A percentile compares a stretch with the other conserved stretches of the same genome.
Evolutionary conservation across 1,284 basidiomycete genomes (phyloP).

Genomic region (Cutaneotrichosporon curvatum): DNA sequence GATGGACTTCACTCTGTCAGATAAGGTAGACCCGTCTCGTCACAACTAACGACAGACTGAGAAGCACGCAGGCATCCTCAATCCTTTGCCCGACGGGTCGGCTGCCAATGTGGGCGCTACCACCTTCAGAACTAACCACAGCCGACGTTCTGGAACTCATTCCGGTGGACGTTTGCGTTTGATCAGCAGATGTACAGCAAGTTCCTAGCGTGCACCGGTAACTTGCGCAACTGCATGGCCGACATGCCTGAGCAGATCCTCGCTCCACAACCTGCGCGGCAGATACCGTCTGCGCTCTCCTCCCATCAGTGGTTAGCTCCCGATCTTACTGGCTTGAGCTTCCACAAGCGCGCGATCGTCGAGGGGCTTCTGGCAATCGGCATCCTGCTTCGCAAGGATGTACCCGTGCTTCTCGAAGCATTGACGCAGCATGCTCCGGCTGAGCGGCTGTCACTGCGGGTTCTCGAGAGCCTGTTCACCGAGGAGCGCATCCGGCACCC

Average conservation of each 20-base stretch:
- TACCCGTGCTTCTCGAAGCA: constrained; percentile 15
- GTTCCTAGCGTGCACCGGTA: constrained; percentile 19
- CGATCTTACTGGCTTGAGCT: constrained; percentile 21
- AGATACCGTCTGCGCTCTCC: too few relatives aligned
- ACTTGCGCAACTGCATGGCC: not conserved
- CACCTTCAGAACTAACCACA: constrained; percentile 8
- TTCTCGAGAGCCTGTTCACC: constrained; percentile 38
- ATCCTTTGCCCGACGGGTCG: constrained; percentile 31
- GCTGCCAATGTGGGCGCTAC: constrained; percentile 25
- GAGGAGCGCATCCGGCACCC: constrained; percentile 37
- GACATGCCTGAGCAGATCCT: too few relatives aligned
- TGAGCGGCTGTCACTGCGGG: constrained; percentile 25
- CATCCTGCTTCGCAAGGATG: constrained; percentile 32
- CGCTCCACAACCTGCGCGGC: not conserved
- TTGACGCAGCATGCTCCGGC: constrained; percentile 20
- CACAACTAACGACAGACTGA: constrained; percentile 23
- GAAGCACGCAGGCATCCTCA: constrained; percentile 26
- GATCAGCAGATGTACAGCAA: constrained; percentile 3
- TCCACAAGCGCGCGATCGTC: constrained; percentile 34
- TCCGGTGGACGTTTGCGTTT: constrained; percentile 32
- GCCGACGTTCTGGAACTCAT: constrained; percentile 40
- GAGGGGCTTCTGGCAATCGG: constrained; percentile 43
- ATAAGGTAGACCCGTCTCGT: not conserved
- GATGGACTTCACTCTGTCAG: constrained; percentile 34
- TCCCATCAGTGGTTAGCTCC: constrained; percentile 12